Conservation (phyloP, 2,329 filamentous ascomycete species). For the Scortechinia acanthostroma region DNA sequence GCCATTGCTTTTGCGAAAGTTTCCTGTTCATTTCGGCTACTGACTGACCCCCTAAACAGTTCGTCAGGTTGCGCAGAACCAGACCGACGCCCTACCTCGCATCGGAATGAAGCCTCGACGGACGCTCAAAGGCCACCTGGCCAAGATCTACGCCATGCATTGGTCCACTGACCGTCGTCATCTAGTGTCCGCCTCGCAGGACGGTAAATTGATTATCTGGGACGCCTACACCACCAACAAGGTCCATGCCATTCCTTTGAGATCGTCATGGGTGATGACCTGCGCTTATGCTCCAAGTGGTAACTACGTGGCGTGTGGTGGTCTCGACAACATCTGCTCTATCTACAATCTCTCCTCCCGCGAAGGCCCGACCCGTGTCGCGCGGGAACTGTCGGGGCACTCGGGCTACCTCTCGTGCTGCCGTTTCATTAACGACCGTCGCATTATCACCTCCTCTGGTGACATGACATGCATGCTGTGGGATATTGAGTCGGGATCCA, state of each 20-base stretch:
- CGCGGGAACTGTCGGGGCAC: constrained; percentile 90
- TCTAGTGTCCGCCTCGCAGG: constrained; percentile 93
- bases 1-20: not conserved
- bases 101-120: constrained; percentile 96
- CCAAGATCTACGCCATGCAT: constrained; percentile 99
- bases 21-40: not conserved
- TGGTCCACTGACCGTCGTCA: constrained; percentile 98
- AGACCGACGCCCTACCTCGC: constrained; percentile 84
- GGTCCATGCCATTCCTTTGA: constrained; percentile 92
- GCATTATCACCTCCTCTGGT: constrained; percentile 93
- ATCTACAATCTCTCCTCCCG: constrained; percentile 95
- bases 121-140: constrained; percentile 92
- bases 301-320: constrained; percentile 97
- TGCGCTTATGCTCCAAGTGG: constrained; percentile 97
- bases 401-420: constrained; percentile 97
- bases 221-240: constrained; percentile 99
- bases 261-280: constrained; percentile 99
- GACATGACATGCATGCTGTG: constrained; percentile 99
- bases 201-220: constrained; percentile 99
- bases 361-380: constrained; percentile 94
- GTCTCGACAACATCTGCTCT: constrained; percentile 98
- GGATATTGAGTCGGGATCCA: constrained; percentile 96
- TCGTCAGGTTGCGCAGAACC: constrained; percentile 82
- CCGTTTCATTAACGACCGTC: constrained; percentile 95
- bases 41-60: constrained; percentile 42